Evolutionary conservation across 179 eudicot genomes (phyloP).

Genomic region (Silene vulgaris): DNA sequence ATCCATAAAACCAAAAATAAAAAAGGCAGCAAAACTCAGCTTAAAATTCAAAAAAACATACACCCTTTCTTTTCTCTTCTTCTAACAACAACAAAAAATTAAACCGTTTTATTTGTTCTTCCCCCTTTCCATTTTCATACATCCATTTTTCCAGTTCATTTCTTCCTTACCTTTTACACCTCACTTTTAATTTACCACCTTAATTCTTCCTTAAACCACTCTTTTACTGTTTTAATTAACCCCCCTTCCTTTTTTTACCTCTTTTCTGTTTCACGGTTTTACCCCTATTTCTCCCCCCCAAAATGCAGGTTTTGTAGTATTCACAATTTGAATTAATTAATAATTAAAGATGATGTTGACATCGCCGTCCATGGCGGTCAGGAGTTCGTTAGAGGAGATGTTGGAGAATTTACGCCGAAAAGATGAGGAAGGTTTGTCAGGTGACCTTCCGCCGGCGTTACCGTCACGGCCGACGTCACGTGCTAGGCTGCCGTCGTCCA

Average conservation of each 20-base stretch:
- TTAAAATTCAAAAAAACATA: too few relatives aligned
- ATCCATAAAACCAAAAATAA: too few relatives aligned
- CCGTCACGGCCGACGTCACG: conserved; percentile 62
- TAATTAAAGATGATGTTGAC: conserved; percentile 33
- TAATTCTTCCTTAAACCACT: not conserved
- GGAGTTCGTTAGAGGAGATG: conserved; percentile 87
- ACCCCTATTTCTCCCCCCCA: not conserved
- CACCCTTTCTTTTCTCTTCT: too few relatives aligned
- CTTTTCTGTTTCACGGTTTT: not conserved
- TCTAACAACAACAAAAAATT: not conserved
- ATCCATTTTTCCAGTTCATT: conserved; percentile 8
- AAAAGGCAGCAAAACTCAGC: too few relatives aligned
- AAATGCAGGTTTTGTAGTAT: too few relatives aligned
- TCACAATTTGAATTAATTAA: too few relatives aligned
- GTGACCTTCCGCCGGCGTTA: conserved; percentile 71
- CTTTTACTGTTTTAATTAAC: not conserved
- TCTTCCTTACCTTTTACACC: conserved; percentile 10
- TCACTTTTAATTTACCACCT: not conserved
- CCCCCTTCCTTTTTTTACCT: not conserved
- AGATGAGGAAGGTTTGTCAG: conserved; percentile 40
- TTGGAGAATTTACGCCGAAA: conserved; percentile 54
- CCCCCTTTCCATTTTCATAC: not conserved
- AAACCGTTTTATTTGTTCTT: conserved; percentile 12
- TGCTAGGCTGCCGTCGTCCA: conserved; percentile 55
- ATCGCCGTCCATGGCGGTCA: conserved; percentile 39